Conservation (phyloP, 2,329 filamentous ascomycete species). For the Trichoderma sp. region DNA sequence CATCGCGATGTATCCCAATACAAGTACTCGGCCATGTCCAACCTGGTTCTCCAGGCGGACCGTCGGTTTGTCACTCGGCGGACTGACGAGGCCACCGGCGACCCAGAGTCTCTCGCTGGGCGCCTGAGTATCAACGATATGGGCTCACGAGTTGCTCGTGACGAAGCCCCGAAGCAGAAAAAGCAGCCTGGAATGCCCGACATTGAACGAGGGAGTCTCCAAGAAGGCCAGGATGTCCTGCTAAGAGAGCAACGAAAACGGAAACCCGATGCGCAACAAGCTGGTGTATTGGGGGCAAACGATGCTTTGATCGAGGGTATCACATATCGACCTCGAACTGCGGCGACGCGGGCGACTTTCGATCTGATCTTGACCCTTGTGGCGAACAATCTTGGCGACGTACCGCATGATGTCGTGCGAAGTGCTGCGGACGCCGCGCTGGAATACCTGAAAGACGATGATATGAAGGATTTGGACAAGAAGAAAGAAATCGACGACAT, state of each 20-base stretch:
- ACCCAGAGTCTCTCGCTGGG: conserved; percentile 95
- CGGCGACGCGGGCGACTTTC: conserved; percentile 88
- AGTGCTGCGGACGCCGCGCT: conserved; percentile 92
- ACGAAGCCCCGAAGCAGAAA: conserved; percentile 78
- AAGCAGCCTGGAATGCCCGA: conserved; percentile 68
- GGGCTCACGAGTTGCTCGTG: conserved; percentile 80
- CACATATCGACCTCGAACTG: conserved; percentile 86
- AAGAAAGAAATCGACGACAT: conserved; percentile 97
- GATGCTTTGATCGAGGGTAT: conserved; percentile 90
- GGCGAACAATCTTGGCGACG: conserved; percentile 84
- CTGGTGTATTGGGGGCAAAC: conserved; percentile 78
- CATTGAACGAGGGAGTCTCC: conserved; percentile 72
- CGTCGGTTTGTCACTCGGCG: conserved; percentile 90
- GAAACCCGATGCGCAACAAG: conserved; percentile 70
- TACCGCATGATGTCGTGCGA: conserved; percentile 85
- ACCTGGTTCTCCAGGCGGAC: conserved; percentile 99
- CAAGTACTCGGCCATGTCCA: conserved; percentile 99
- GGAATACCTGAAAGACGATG: conserved; percentile 91
- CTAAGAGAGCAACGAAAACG: conserved; percentile 83
- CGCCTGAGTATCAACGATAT: conserved; percentile 93
- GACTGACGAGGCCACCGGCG: conserved; percentile 92
- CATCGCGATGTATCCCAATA: conserved; percentile 89
- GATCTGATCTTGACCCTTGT: conserved; percentile 92
- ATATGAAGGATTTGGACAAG: conserved; percentile 95
- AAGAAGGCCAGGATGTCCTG: conserved; percentile 81